Conservation (phyloP, 306 rosid genomes). For the Dicorynia guianensis region DNA sequence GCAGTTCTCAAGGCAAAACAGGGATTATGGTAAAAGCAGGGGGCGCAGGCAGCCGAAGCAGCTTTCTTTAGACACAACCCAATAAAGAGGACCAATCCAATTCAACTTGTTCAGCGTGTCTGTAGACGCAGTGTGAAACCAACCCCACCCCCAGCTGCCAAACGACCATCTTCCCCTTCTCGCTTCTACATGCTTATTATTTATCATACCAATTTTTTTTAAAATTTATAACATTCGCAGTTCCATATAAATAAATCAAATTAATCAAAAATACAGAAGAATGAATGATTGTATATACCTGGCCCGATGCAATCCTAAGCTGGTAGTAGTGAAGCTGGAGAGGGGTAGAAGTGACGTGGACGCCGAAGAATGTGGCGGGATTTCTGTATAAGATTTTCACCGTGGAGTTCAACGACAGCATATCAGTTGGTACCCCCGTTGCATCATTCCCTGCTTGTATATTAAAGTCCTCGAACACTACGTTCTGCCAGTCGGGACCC, state of each 20-base stretch:
- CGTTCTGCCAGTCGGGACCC: constrained; percentile 47
- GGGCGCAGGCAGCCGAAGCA: not conserved
- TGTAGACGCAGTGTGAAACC: not conserved
- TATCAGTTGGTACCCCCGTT: constrained; percentile 79
- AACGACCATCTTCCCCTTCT: not conserved
- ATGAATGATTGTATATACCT: constrained; percentile 44
- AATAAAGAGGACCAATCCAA: constrained; percentile 16
- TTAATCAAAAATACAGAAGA: not conserved
- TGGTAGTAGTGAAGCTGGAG: constrained; percentile 69
- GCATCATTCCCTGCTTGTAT: constrained; percentile 85
- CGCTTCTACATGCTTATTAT: too few relatives aligned
- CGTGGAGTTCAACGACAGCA: constrained; percentile 88
- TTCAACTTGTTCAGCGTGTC: not conserved
- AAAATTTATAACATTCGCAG: too few relatives aligned
- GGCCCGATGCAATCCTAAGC: constrained; percentile 77
- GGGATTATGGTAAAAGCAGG: too few relatives aligned
- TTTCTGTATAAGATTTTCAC: constrained; percentile 73
- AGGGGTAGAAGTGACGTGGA: constrained; percentile 84
- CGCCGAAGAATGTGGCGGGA: constrained; percentile 85
- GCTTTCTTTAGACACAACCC: not conserved
- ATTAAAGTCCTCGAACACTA: constrained; percentile 70
- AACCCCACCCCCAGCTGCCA: not conserved
- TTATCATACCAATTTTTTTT: too few relatives aligned
- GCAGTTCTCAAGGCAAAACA: too few relatives aligned
- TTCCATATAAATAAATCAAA: too few relatives aligned